phyloP scores from a whole-genome alignment of 306 rosid species.

The Oemleria cerasiformis region DNA sequence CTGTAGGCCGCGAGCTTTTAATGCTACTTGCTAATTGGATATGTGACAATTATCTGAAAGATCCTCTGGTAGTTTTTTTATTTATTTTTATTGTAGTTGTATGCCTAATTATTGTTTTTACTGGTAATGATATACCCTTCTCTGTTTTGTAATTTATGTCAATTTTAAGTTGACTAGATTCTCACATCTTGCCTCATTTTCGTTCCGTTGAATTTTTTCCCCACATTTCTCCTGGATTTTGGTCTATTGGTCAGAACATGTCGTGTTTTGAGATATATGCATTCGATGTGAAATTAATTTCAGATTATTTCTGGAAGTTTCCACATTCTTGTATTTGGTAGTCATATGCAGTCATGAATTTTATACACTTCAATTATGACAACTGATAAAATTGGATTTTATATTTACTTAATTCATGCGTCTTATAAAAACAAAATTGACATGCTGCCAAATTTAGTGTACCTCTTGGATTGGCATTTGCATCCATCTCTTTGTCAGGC shows the following conservation, averaged over 20 bases:
- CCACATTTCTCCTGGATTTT: background rate
- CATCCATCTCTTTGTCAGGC: background rate
- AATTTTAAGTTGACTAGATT: background rate
- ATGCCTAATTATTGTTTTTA: background rate
- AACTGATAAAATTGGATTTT: constrained; percentile 1
- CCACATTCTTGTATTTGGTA: background rate
- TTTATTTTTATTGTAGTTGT: constrained; percentile 13
- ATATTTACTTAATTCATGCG: background rate
- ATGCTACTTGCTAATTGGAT: constrained; percentile 82
- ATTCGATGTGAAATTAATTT: background rate
- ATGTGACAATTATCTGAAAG: constrained; percentile 78
- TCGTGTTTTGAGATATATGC: background rate
- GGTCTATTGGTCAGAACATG: background rate
- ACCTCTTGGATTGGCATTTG: background rate
- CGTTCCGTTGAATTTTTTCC: background rate
- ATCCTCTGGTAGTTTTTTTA: constrained; percentile 64
- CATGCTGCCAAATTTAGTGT: background rate
- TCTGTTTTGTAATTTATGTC: background rate
- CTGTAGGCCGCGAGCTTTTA: constrained; percentile 91
- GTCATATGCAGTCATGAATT: background rate
- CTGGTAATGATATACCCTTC: background rate
- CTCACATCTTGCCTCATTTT: background rate
- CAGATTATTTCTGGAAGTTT: background rate
- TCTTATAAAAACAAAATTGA: background rate
- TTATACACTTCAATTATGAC: background rate